phyloP scores from a whole-genome alignment of 345 rosid species.

The Hirschfeldia incana region DNA sequence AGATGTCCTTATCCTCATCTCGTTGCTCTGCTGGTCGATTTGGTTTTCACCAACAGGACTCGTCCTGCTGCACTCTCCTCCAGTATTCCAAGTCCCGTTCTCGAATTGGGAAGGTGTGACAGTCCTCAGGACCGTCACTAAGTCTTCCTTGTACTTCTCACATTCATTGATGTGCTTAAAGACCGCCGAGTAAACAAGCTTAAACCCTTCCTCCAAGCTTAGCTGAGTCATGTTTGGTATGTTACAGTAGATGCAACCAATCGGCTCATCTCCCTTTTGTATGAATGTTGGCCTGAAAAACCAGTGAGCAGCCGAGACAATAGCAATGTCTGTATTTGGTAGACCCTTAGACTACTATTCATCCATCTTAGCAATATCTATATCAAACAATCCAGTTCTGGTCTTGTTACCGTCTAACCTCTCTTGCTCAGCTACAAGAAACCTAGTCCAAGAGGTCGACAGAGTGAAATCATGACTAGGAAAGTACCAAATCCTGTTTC shows the following conservation, averaged over 20 bases:
- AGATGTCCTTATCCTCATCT: conserved; percentile 51
- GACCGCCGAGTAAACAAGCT: conserved; percentile 53
- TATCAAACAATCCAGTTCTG: conserved; percentile 46
- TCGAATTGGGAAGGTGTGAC: conserved; percentile 88
- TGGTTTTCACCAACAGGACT: conserved; percentile 43
- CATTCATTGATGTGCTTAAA: conserved; percentile 47
- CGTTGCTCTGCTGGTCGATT: conserved; percentile 31
- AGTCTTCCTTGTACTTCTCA: conserved; percentile 34
- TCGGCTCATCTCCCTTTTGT: conserved; percentile 37
- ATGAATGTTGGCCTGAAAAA: conserved; percentile 67
- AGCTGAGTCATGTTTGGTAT: conserved; percentile 48
- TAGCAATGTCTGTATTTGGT: conserved; percentile 47
- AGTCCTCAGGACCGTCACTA: conserved; percentile 60
- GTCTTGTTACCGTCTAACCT: conserved; percentile 48
- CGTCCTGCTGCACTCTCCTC: conserved; percentile 67
- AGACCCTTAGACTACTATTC: conserved; percentile 47
- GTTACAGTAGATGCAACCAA: conserved; percentile 73
- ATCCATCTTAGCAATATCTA: conserved; percentile 54
- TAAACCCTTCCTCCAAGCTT: conserved; percentile 45
- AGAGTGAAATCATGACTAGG: conserved; percentile 65
- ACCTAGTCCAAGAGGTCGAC: conserved; percentile 61
- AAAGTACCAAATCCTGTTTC: conserved; percentile 72
- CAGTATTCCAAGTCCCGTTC: conserved; percentile 75
- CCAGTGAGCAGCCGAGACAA: conserved; percentile 78
- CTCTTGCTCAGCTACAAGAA: conserved; percentile 58